Evolutionary conservation across 2,329 filamentous ascomycete genomes (phyloP).

Genomic region (Magnaporthiopsis incrustans): DNA sequence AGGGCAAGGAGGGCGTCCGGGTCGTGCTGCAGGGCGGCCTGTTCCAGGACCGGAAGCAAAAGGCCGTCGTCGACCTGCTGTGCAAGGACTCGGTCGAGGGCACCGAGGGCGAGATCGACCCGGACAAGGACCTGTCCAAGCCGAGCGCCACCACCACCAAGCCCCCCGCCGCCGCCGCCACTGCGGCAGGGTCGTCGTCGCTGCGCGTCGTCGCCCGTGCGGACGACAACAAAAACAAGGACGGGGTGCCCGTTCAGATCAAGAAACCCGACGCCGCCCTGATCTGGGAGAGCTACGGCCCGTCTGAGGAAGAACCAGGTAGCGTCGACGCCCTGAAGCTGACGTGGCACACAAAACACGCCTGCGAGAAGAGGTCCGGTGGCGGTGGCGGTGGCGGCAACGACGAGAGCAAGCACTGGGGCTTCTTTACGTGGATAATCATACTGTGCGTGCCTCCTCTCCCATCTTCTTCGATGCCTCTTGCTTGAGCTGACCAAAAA

Average conservation of each 20-base stretch:
- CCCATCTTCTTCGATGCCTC: not conserved
- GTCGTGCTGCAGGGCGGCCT: slow-evolving; percentile 58
- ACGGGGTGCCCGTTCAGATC: slow-evolving; percentile 37
- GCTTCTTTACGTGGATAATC: slow-evolving; percentile 96
- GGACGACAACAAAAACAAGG: slow-evolving; percentile 29
- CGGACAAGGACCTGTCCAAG: slow-evolving; percentile 44
- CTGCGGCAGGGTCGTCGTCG: slow-evolving; percentile 16
- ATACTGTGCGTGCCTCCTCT: slow-evolving; percentile 60
- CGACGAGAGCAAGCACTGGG: slow-evolving; percentile 57
- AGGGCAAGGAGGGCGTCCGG: slow-evolving; percentile 62
- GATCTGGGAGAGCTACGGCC: slow-evolving; percentile 66
- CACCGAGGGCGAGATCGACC: slow-evolving; percentile 59
- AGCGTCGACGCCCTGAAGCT: slow-evolving; percentile 59
- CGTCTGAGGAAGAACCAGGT: slow-evolving; percentile 42
- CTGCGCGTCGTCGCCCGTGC: slow-evolving; percentile 16
- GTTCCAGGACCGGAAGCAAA: slow-evolving; percentile 43
- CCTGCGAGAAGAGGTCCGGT: slow-evolving; percentile 55
- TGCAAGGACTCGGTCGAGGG: slow-evolving; percentile 70
- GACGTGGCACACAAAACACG: slow-evolving; percentile 82
- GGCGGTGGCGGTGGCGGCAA: slow-evolving; percentile 35
- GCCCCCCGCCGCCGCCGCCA: slow-evolving; percentile 6
- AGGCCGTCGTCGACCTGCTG: slow-evolving; percentile 75
- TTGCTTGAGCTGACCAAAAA: not conserved
- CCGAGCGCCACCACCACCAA: slow-evolving; percentile 8
- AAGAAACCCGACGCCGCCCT: slow-evolving; percentile 54